Percentiles rank a stretch among this genome's conserved stretches.
Evolutionary conservation across 2,329 filamentous ascomycete species (phyloP).

Genomic region (Xenoacremonium recifei): DNA sequence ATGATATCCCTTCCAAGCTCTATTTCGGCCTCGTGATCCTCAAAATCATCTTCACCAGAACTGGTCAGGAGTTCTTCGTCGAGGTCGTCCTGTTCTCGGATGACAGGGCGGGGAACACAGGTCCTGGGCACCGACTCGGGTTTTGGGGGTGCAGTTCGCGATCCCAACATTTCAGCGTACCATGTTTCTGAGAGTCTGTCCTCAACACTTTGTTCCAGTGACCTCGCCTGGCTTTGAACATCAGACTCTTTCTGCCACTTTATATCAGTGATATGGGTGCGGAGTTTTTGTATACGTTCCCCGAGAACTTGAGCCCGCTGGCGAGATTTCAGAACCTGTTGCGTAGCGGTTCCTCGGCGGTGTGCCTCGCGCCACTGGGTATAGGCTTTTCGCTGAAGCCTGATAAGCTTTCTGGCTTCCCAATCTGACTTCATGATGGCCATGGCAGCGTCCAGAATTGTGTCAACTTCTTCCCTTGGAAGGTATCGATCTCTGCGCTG

Average conservation of each 20-base stretch:
- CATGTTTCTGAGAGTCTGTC: conserved; percentile 55
- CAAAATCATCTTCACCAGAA: conserved; percentile 49
- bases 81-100: not conserved
- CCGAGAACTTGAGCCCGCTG: conserved; percentile 41
- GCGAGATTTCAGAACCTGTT: conserved; percentile 44
- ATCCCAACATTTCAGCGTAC: conserved; percentile 46
- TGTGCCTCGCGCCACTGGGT: conserved; percentile 60
- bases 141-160: conserved; percentile 39
- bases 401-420: conserved; percentile 56
- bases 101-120: not conserved
- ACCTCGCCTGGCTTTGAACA: conserved; percentile 54
- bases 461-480: conserved; percentile 45
- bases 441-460: conserved; percentile 54
- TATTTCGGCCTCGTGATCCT: conserved; percentile 38
- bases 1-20: too few species aligned
- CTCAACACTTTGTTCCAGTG: conserved; percentile 64
- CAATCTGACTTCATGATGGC: conserved; percentile 51
- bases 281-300: conserved; percentile 54
- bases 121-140: conserved; percentile 20
- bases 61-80: conserved; percentile 53
- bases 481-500: conserved; percentile 28
- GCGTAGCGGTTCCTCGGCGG: conserved; percentile 32
- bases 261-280: conserved; percentile 48
- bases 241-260: conserved; percentile 53
- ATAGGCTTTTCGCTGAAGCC: conserved; percentile 55